These are phyloP conservation scores for Ophiostoma ips DNA, from an alignment of 2,329 filamentous ascomycete genomes.

Conservation along the genomic window DNA sequence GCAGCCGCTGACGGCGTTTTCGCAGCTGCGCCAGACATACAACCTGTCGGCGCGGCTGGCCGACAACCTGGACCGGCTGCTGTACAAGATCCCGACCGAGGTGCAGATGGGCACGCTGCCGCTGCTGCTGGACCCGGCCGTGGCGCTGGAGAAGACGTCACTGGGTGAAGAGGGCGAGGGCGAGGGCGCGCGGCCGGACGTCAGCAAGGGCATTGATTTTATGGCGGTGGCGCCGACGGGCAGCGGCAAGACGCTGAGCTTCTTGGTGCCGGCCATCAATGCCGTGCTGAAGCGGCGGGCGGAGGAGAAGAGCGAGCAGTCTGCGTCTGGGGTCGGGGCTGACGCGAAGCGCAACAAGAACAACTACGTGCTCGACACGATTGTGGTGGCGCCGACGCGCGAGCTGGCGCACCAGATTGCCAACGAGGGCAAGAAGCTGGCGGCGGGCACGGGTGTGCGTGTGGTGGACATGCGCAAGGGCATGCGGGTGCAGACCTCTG, in stretches of 20 bases:
- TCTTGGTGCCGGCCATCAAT: conserved; percentile 77
- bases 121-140: conserved; percentile 49
- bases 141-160: conserved; percentile 29
- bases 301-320: conserved; percentile 27
- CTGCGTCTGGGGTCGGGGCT: conserved; percentile 22
- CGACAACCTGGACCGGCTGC: conserved; percentile 70
- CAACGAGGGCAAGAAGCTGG: conserved; percentile 72
- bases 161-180: conserved; percentile 12
- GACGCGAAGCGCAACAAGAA: conserved; percentile 18
- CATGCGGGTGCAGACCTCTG: conserved; percentile 45
- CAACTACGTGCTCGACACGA: conserved; percentile 43
- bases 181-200: conserved; percentile 8
- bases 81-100: conserved; percentile 79
- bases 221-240: conserved; percentile 86
- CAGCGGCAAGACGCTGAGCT: conserved; percentile 91
- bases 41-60: conserved; percentile 59
- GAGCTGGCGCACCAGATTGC: conserved; percentile 69
- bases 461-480: conserved; percentile 75
- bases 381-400: conserved; percentile 67
- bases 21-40: conserved; percentile 55
- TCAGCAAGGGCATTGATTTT: conserved; percentile 49
- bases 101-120: conserved; percentile 83
- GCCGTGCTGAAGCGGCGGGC: conserved; percentile 48
- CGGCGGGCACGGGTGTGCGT: conserved; percentile 57
- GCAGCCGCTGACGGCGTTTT: conserved; percentile 65